Evolutionary conservation across 1,284 basidiomycete genomes (phyloP).

Genomic region (Gymnopus androsaceus): DNA sequence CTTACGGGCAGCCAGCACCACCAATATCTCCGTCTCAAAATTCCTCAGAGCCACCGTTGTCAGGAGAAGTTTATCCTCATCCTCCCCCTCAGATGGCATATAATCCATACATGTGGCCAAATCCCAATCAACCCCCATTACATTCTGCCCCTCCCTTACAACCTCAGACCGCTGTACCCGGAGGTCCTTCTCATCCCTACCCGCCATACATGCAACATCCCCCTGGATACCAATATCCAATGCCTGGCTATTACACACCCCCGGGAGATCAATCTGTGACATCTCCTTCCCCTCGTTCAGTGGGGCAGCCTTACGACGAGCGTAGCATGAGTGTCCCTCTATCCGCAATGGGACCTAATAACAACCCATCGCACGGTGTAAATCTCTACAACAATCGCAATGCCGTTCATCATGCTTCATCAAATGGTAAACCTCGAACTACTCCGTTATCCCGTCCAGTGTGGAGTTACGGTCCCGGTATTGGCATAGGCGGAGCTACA

Average conservation of each 20-base stretch:
- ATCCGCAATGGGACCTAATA: constrained; percentile 22
- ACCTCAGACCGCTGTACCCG: constrained; percentile 20
- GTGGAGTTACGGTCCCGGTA: constrained; percentile 72
- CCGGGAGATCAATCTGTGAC: constrained; percentile 42
- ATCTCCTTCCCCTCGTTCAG: constrained; percentile 33
- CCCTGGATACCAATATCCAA: constrained; percentile 43
- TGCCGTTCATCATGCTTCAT: constrained; percentile 27
- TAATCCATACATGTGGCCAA: constrained; percentile 44
- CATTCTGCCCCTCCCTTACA: constrained; percentile 16
- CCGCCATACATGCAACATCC: constrained; percentile 35
- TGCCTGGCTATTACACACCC: constrained; percentile 49
- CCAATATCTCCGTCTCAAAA: constrained; percentile 38
- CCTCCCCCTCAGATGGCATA: constrained; percentile 36
- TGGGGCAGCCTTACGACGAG: constrained; percentile 29
- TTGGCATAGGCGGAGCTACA: constrained; percentile 44
- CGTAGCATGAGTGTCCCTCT: constrained; percentile 30
- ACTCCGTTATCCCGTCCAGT: constrained; percentile 50
- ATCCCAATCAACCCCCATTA: constrained; percentile 19
- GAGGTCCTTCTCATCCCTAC: constrained; percentile 27
- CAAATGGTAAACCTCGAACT: constrained; percentile 23
- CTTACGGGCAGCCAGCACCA: constrained; percentile 38
- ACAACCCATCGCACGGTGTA: background rate
- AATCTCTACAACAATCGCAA: constrained; percentile 5
- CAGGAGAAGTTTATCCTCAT: constrained; percentile 38
- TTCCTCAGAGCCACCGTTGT: constrained; percentile 35